Base-by-base conservation (phyloP, 2,329 filamentous ascomycete species). In the Dryadomyces quercivorus region DNA sequence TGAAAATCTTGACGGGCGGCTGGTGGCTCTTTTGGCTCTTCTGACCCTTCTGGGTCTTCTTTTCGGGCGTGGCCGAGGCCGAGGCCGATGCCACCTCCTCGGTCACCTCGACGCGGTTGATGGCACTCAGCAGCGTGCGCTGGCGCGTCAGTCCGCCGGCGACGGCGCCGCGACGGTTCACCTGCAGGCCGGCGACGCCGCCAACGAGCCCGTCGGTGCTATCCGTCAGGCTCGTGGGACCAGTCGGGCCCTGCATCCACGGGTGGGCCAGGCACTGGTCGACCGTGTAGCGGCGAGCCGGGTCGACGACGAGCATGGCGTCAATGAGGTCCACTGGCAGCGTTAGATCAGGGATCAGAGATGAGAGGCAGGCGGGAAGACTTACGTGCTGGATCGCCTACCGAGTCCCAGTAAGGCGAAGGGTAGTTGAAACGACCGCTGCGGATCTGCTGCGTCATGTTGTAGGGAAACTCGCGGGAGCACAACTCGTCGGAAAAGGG, bases 401-500 rank as follows among this genome's bases (percentile, higher is more conserved):
- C 83, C 2, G 82, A 81, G 67, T 95, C 89, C 90, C 90, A 98
- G 69, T 97, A 97, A 0, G 93, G 93, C 1, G 89, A 94, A 1
- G 93, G 92, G 64, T 96, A 98, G 68, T 96, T 88, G 65, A 95
- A 98, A 20, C 83, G 80, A 16, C 88, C 93, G 67, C 81, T 79
- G 67, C 86, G 91, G 70, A 95, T 97, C 71, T 97, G 91, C 62
- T 95, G 85, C 1, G 86, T 86, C 47, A 97, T 75, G 0, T 79
- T 88, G 65, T 88, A 96, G 2, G 93, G 93, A 60, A 91, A 93
- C 47, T 95, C 84, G 40, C 71, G 71, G 1, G 82, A 84, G 69
- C 84, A 88, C 0, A 97, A 81, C 69, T 98, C 93, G 63, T 98
- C 93, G 0, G 89, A 95, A 70, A 98, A 98, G 0, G 93, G 93